phyloP scores from a whole-genome alignment of 2,329 filamentous ascomycete genomes.

The Fusarium pseudoanthophilum region DNA sequence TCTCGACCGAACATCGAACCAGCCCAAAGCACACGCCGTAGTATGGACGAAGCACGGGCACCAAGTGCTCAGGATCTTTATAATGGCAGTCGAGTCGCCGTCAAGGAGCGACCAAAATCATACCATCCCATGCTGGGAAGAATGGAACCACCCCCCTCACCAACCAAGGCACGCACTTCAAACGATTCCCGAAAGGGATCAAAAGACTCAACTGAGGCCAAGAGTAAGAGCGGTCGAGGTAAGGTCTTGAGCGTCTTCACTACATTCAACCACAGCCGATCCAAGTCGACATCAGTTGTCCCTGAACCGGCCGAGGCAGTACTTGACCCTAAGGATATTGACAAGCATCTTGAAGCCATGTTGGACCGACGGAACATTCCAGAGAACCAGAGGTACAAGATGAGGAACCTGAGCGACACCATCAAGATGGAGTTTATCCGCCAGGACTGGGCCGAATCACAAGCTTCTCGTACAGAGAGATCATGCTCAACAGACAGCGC shows the following conservation, averaged over 20 bases:
- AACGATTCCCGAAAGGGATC: conserved; percentile 42
- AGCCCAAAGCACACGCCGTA: conserved; percentile 35
- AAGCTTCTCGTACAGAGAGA: conserved; percentile 59
- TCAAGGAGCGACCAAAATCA: conserved; percentile 62
- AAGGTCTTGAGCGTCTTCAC: conserved; percentile 54
- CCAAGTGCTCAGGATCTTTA: conserved; percentile 35
- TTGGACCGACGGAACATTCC: conserved; percentile 92
- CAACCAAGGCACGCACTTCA: conserved; percentile 36
- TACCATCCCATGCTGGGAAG: conserved; percentile 53
- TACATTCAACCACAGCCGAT: conserved; percentile 52
- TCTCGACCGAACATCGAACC: conserved; percentile 42
- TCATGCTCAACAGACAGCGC: conserved; percentile 58
- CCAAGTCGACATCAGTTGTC: conserved; percentile 49
- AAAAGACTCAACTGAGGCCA: conserved; percentile 44
- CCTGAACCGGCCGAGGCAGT: conserved; percentile 57
- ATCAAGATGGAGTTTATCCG: conserved; percentile 97
- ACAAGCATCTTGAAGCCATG: conserved; percentile 69
- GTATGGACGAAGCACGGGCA: conserved; percentile 40
- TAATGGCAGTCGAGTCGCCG: conserved; percentile 31
- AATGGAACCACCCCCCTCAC: conserved; percentile 39
- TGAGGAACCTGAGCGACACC: conserved; percentile 86
- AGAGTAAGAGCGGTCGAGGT: conserved; percentile 54
- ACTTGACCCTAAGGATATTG: conserved; percentile 66
- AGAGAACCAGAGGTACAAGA: conserved; percentile 92
- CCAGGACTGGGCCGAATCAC: conserved; percentile 82